Base-by-base conservation (phyloP, 2,329 filamentous ascomycete genomes). In the Macrophomina phaseolina region DNA sequence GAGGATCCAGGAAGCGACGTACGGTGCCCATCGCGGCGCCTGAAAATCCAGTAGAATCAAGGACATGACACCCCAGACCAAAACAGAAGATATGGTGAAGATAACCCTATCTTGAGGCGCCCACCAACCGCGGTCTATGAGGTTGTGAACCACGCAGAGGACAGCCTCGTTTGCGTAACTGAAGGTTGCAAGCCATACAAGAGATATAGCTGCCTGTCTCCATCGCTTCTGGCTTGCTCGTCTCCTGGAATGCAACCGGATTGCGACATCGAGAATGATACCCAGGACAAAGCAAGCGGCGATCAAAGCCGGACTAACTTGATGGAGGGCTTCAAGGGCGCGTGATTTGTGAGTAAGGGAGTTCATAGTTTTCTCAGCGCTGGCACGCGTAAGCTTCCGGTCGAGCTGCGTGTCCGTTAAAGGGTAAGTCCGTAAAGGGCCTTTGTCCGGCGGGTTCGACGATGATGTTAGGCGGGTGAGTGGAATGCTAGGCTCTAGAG, bases 41-140 rank as follows among this genome's bases (percentile, higher is more conserved):
- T 72, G 70, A 30, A 70, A 70, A 5, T 69, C 70, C 66, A 73
- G 70, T 9, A 78, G 18, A 7, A 71, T 69, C 32, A 73, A 71
- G 5, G 68, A 68, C 2, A 77, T 68, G 4, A 72, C 70, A n/a
- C 68, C 69, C 76, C 75, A 79, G 45, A 76, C 70, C 0, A 79
- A 69, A 38, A 78, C 75, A 0, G 74, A 76, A 5, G 76, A 73
- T 1, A 79, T 64, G 68, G 74, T 76, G 40, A 74, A 74, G 48
- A 77, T 72, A 11, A 75, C 76, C 11, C 74, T 71, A 61, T 76
- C 71, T 46, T 78, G 70, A 7, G 74, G 73, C n/a, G 76, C 67
- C 49, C 71, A 71, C 48, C 76, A 78, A 30, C 71, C 64, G 16
- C 51, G 53, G 7, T 77, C 71, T 40, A 74, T 70, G 16, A 78